These are phyloP conservation scores for Amylocystis lapponica DNA, from an alignment of 768 basidiomycete species.

Conservation along the genomic window DNA sequence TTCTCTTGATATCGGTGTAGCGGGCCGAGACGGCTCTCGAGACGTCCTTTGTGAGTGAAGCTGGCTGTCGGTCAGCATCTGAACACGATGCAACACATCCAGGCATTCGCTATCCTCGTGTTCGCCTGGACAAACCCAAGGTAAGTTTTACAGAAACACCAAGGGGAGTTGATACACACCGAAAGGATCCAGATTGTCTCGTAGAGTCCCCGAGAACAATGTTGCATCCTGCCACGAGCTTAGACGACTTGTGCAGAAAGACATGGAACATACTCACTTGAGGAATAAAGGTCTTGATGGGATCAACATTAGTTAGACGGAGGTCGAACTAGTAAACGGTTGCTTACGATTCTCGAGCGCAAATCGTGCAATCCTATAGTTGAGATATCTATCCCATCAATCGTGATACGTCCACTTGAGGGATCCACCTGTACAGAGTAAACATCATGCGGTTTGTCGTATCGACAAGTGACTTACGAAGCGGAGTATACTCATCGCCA, in stretches of 20 bases:
- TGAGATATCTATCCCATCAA: slow-evolving; percentile 87
- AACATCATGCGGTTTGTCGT: neutral
- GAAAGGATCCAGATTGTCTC: slow-evolving; percentile 75
- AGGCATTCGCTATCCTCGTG: slow-evolving; percentile 75
- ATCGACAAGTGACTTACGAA: slow-evolving; percentile 46
- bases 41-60: slow-evolving; percentile 46
- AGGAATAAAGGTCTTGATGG: too few species aligned
- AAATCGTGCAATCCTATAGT: slow-evolving; percentile 81
- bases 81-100: slow-evolving; percentile 78
- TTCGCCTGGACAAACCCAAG: slow-evolving; percentile 54
- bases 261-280: slow-evolving; percentile 30
- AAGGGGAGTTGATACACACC: slow-evolving; percentile 29
- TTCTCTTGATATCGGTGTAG: too few species aligned
- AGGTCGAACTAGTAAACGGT: too few species aligned
- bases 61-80: slow-evolving; percentile 55
- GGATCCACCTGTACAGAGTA: slow-evolving; percentile 57
- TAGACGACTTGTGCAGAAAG: slow-evolving; percentile 30
- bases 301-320: too few species aligned
- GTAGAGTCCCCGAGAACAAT: slow-evolving; percentile 73
- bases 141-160: too few species aligned
- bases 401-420: slow-evolving; percentile 61
- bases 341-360: slow-evolving; percentile 67
- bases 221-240: slow-evolving; percentile 46
- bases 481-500: slow-evolving; percentile 81
- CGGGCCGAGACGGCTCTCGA: slow-evolving; percentile 38